Evolutionary conservation across 768 basidiomycete species (phyloP).

Genomic region (Mycena albidolilacea): DNA sequence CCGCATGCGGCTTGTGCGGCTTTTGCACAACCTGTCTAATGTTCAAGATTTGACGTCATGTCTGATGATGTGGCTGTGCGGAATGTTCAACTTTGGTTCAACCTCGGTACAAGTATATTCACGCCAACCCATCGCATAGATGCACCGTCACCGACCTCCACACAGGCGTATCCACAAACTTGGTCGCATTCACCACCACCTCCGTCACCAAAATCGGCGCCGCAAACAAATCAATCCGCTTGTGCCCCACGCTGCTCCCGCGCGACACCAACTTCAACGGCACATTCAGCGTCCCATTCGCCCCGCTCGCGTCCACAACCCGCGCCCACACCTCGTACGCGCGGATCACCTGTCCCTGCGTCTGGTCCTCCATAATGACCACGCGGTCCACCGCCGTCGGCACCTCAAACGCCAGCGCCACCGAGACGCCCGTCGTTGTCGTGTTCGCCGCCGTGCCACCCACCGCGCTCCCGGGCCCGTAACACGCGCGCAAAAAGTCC

Average conservation of each 20-base stretch:
- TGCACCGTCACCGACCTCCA: conserved; percentile 30
- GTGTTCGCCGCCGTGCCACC: conserved; percentile 17
- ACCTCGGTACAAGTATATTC: no score
- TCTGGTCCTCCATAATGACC: conserved; percentile 33
- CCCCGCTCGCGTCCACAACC: conserved; percentile 26
- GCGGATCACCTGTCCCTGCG: conserved; percentile 29
- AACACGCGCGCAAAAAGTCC: conserved; percentile 26
- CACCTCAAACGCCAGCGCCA: conserved; percentile 23
- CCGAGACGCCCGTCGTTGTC: background rate
- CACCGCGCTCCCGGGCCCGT: conserved; percentile 27
- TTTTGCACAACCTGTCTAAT: no score
- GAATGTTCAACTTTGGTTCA: no score
- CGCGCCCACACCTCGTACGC: conserved; percentile 24
- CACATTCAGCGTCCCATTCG: conserved; percentile 29
- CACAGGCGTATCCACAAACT: conserved; percentile 29
- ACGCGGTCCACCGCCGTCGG: conserved; percentile 30
- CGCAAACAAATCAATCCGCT: conserved; percentile 30
- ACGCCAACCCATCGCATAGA: conserved; percentile 27
- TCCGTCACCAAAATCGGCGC: conserved; percentile 27
- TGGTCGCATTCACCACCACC: conserved; percentile 27
- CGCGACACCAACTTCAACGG: conserved; percentile 29
- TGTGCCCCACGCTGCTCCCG: conserved; percentile 30
- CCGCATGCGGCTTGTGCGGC: no score
- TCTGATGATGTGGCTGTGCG: no score
- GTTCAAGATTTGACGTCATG: no score